Evolutionary conservation across 345 rosid genomes (phyloP), one percentile per base, ranked within the genome.

Genomic region (Heritiera littoralis): DNA sequence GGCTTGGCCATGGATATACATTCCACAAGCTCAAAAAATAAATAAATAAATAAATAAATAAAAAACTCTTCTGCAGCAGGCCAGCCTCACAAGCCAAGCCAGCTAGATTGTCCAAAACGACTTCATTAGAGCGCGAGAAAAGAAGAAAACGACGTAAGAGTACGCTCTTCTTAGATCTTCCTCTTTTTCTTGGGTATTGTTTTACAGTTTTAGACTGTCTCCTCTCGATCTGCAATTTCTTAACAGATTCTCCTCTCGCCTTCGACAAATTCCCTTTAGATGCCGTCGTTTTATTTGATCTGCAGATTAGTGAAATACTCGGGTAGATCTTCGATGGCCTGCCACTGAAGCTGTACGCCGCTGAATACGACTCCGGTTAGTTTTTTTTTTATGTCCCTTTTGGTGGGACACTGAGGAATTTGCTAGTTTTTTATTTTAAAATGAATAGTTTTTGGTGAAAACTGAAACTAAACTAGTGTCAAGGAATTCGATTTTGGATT

Each of bases 181-280:
- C 32, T 52, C 13, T 14, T 1, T 30, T 70, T 48, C 15, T 15
- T 54, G 2, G 2, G 6, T 35, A 6, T 55, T 55, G 23, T 55
- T 18, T n/a, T 20, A 58, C 10, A 7, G 20, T 72, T 52, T 72
- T 30, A 6, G 10, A 7, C 12, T 2, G 18, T 30, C 17, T 35
- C 54, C 59, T 55, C 76, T 55, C 51, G 64, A 73, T 73, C 76
- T 73, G 65, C 41, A 38, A 73, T 73, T 72, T 17, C 75, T 52
- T 1, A 14, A 8, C 45, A 32, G 8, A 55, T 35, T 48, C 38
- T 12, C 32, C 10, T 72, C 76, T 72, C 61, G 8, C 15, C 14
- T 15, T 52, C 5, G 61, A 5, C 2, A 30, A 71, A 3, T 30
- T 30, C 23, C 23, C 45, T 30, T 32, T 9, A 30, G 8, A 51